A percentile compares a stretch with the other conserved stretches of the same genome.
Evolutionary conservation across 2,329 filamentous ascomycete genomes (phyloP).

Genomic region (Endoconidiophora polonica): DNA sequence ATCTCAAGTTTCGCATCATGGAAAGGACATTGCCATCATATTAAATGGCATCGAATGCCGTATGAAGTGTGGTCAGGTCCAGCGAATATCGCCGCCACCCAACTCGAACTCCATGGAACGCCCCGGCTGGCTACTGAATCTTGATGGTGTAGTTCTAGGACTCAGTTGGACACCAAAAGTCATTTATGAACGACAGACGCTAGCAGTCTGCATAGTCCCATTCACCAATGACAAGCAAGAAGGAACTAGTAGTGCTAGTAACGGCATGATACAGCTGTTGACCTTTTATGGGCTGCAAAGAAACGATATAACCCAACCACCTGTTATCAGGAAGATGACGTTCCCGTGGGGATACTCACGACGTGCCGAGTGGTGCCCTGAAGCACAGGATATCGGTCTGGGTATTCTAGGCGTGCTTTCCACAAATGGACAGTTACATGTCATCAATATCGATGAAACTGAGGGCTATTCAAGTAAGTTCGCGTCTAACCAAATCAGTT

Average conservation of each 20-base stretch:
- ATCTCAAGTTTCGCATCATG: conserved; percentile 18
- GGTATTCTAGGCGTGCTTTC: conserved; percentile 33
- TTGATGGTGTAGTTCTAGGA: conserved; percentile 34
- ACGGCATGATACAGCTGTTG: conserved; percentile 37
- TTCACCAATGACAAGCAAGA: conserved; percentile 30
- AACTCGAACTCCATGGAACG: conserved; percentile 11
- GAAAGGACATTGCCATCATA: conserved; percentile 18
- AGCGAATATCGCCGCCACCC: background rate
- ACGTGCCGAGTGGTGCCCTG: conserved; percentile 37
- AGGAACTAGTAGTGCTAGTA: conserved; percentile 23
- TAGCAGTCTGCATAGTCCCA: conserved; percentile 35
- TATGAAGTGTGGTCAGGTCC: conserved; percentile 16
- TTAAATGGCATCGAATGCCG: conserved; percentile 19
- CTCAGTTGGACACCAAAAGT: conserved; percentile 35
- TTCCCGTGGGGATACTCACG: conserved; percentile 34
- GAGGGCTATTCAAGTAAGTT: conserved; percentile 16
- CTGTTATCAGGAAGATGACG: conserved; percentile 28
- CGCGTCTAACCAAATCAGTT: background rate
- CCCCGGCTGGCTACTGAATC: conserved; percentile 37
- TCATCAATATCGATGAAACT: conserved; percentile 26
- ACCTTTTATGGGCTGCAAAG: conserved; percentile 23
- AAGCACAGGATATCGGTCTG: conserved; percentile 20
- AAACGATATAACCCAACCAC: conserved; percentile 19
- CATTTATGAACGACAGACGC: conserved; percentile 24
- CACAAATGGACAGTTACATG: conserved; percentile 32